These are phyloP conservation scores for Chionographis japonica DNA, from an alignment of 106 monocot genomes.

Conservation along the genomic window DNA sequence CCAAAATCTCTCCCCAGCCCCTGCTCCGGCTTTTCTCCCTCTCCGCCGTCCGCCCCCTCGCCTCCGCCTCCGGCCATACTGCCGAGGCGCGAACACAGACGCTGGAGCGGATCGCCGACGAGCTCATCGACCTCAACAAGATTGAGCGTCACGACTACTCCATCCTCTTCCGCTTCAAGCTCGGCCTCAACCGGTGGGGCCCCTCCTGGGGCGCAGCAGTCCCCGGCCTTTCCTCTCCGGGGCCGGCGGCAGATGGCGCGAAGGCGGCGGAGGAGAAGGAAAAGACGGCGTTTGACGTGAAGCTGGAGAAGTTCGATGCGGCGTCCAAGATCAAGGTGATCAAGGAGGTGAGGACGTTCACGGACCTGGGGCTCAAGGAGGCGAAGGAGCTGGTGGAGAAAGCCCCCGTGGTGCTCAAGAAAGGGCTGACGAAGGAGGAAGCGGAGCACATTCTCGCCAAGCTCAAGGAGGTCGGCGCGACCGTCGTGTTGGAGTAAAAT, in stretches of 20 bases:
- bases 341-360: slow-evolving; percentile 87
- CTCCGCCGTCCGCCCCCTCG: background rate
- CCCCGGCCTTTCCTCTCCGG: background rate
- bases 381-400: slow-evolving; percentile 98
- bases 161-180: slow-evolving; percentile 75
- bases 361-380: slow-evolving; percentile 89
- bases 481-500: slow-evolving; percentile 54
- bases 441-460: slow-evolving; percentile 70
- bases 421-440: slow-evolving; percentile 72
- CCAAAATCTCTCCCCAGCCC: slow-evolving; percentile 23
- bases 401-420: slow-evolving; percentile 76
- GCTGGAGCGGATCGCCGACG: slow-evolving; percentile 82
- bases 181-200: slow-evolving; percentile 62
- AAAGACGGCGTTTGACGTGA: slow-evolving; percentile 89
- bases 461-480: slow-evolving; percentile 78
- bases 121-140: slow-evolving; percentile 62
- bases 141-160: slow-evolving; percentile 77
- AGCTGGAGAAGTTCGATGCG: slow-evolving; percentile 84
- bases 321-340: slow-evolving; percentile 89
- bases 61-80: slow-evolving; percentile 14
- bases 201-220: slow-evolving; percentile 15
- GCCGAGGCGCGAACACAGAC: slow-evolving; percentile 41
- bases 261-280: slow-evolving; percentile 42
- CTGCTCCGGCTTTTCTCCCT: slow-evolving; percentile 22
- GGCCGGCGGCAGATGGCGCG: slow-evolving; percentile 5